A percentile compares a stretch with the other conserved stretches of the same genome.
Evolutionary conservation across 2,329 filamentous ascomycete genomes (phyloP).

Genomic region (Capronia americana): DNA sequence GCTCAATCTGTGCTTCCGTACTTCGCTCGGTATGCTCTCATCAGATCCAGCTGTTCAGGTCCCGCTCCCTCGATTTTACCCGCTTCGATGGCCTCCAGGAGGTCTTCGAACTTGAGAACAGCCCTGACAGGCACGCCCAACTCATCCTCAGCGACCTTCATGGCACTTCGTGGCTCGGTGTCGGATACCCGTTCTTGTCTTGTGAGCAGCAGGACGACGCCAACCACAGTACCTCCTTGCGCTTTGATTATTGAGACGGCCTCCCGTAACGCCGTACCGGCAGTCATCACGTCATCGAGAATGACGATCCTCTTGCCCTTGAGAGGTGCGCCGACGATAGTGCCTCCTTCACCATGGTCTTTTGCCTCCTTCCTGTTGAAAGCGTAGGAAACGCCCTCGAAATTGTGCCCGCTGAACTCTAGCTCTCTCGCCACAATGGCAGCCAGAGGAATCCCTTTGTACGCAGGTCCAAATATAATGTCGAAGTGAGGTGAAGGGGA

Average conservation of each 20-base stretch:
- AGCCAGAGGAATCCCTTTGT: constrained; percentile 95
- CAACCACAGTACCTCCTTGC: constrained; percentile 83
- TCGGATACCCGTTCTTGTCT: constrained; percentile 69
- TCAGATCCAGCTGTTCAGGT: constrained; percentile 67
- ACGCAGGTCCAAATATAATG: constrained; percentile 87
- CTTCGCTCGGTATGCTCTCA: constrained; percentile 72
- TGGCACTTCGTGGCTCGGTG: constrained; percentile 75
- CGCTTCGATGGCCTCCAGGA: constrained; percentile 68
- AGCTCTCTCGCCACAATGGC: constrained; percentile 78
- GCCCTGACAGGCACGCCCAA: constrained; percentile 82
- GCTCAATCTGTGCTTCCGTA: constrained; percentile 49
- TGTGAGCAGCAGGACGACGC: constrained; percentile 87
- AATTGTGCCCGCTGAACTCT: constrained; percentile 66
- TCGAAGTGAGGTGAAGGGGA: constrained; percentile 67
- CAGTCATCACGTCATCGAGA: constrained; percentile 96
- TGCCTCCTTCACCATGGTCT: constrained; percentile 92
- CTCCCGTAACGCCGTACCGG: constrained; percentile 91
- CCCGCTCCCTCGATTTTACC: constrained; percentile 63
- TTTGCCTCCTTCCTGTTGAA: constrained; percentile 98
- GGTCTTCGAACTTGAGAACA: constrained; percentile 83
- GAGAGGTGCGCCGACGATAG: constrained; percentile 85
- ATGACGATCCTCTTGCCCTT: constrained; percentile 87
- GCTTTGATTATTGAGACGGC: constrained; percentile 86
- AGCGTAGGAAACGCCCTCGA: constrained; percentile 70
- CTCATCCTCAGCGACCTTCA: constrained; percentile 83